Evolutionary conservation across 2,329 filamentous ascomycete genomes (phyloP), one percentile per base, ranked within the genome.

Genomic region (Amylocarpus encephaloides): DNA sequence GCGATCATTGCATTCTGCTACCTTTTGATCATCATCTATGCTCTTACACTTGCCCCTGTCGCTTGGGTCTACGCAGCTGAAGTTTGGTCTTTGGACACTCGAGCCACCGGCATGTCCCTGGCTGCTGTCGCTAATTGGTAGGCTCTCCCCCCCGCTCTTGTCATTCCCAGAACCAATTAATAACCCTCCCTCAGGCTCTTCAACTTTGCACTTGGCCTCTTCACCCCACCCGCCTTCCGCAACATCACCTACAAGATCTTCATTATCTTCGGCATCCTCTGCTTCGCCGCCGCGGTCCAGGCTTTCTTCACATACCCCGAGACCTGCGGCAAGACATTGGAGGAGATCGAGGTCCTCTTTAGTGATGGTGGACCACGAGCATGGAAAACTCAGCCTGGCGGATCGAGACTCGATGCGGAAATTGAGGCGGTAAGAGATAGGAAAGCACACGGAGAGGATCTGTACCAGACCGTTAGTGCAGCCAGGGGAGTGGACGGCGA

Each of bases 1-100:
- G 76, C 76, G 1, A 78, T 86, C 48, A 85, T 85, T 55, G 78
- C 78, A 16, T 83, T 84, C 59, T 80, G 75, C 44, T 85, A 83
- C 62, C 71, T 85, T 13, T 73, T 85, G 51, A 78, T 83, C 59
- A 73, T 83, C 57, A 71, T 81, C 55, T 85, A 85, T 62, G 76
- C 78, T 1, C 69, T 83, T 26, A 26, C 22, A 26, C 22, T 26
- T 26, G 22, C 22, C 4, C 22, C 22, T 26, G 22, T 26, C 22
- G 22, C 75, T 48, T 85, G 82, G 81, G 75, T 84, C 40, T 85
- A 86, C 58, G 77, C 78, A 0, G 77, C 79, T 13, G 82, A 86
- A 64, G 77, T 82, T 2, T 83, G 77, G 74, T 79, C 78, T 1
- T 70, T 82, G 6, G 76, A 79, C 52, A 79, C 77, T 1, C 74